These are phyloP conservation scores for Cytospora schulzeri DNA, from an alignment of 2,329 filamentous ascomycete species.

Conservation along the genomic window DNA sequence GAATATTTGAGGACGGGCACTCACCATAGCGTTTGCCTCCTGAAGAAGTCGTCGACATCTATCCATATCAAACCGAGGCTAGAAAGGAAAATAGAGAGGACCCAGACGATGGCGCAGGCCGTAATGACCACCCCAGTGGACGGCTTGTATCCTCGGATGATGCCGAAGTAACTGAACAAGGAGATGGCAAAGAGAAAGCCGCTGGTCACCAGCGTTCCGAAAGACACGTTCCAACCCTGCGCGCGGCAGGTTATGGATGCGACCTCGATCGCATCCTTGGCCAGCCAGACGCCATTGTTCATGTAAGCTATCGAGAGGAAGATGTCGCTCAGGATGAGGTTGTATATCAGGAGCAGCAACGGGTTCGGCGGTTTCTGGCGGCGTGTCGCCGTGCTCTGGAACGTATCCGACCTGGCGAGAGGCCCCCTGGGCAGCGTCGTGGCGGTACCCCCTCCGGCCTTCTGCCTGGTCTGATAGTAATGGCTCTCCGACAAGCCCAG, in stretches of 20 bases:
- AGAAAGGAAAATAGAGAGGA: conserved; percentile 60
- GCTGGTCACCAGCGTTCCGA: conserved; percentile 66
- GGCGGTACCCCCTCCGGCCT: conserved; percentile 1
- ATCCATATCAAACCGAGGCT: conserved; percentile 52
- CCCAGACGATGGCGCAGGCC: conserved; percentile 55
- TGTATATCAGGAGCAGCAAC: conserved; percentile 70
- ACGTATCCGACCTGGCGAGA: neutral
- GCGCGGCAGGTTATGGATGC: conserved; percentile 57
- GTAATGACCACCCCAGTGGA: conserved; percentile 53
- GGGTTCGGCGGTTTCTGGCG: conserved; percentile 57
- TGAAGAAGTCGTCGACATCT: conserved; percentile 36
- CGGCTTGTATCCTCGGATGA: conserved; percentile 58
- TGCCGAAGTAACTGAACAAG: conserved; percentile 65
- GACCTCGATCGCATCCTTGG: conserved; percentile 54
- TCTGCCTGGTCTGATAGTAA: conserved; percentile 28
- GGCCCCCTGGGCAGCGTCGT: neutral
- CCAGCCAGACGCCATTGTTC: conserved; percentile 62
- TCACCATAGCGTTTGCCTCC: conserved; percentile 20
- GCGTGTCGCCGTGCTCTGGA: neutral
- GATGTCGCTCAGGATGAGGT: conserved; percentile 68
- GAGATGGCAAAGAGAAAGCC: conserved; percentile 69
- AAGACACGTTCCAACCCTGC: conserved; percentile 70
- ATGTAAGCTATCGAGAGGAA: conserved; percentile 67
- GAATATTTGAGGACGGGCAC: neutral
- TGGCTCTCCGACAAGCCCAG: conserved; percentile 35